Percentiles rank a stretch among this genome's conserved stretches.
These are phyloP conservation scores for Nothophytophthora sp. DNA, from an alignment of 352 stramenopile species.

Conservation along the genomic window DNA sequence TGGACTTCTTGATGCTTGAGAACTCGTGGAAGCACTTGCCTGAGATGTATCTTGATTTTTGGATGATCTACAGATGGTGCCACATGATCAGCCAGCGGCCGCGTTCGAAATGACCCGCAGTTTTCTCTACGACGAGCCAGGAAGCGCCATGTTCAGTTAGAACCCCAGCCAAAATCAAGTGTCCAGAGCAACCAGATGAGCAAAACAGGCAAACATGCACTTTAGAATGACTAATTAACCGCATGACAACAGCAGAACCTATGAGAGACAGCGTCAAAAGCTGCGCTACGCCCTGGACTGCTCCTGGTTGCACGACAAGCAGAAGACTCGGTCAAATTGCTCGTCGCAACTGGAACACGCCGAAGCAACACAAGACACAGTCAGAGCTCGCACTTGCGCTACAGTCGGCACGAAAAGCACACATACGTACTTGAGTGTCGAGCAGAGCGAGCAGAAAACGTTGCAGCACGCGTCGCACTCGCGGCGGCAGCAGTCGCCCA, in stretches of 20 bases:
- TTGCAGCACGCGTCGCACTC: constrained; percentile 58
- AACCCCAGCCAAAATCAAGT: not conserved
- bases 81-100: constrained; percentile 61
- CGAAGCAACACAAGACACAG: constrained; percentile 6
- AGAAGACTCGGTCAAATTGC: constrained; percentile 80
- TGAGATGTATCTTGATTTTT: not conserved
- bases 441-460: constrained; percentile 79
- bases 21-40: not conserved
- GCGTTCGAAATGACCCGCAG: constrained; percentile 46
- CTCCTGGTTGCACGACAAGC: constrained; percentile 69
- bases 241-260: not conserved
- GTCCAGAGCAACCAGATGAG: not conserved
- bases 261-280: not conserved
- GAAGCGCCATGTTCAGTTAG: constrained; percentile 38
- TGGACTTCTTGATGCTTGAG: not conserved
- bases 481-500: constrained; percentile 59
- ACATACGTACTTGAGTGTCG: constrained; percentile 69
- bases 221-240: constrained; percentile 32
- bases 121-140: constrained; percentile 38
- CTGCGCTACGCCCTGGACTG: constrained; percentile 8
- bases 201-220: constrained; percentile 16
- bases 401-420: not conserved
- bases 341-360: constrained; percentile 71
- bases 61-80: constrained; percentile 61
- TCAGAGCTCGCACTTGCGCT: too few species aligned